These are phyloP conservation scores for Lobosporangium transversale DNA, from an alignment of 192 early-diverging fungal species.

Conservation along the genomic window DNA sequence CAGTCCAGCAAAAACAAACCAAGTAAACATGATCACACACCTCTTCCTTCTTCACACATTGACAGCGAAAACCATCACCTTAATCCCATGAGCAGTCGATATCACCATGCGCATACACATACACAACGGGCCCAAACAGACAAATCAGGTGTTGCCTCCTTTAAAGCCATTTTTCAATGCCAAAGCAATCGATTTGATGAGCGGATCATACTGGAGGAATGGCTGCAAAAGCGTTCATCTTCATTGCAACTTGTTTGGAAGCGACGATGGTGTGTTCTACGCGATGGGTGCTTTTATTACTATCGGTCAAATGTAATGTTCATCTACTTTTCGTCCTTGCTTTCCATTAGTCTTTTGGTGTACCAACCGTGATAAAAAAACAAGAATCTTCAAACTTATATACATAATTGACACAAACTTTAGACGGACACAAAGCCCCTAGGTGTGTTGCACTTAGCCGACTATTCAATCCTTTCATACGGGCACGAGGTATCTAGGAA, in stretches of 20 bases:
- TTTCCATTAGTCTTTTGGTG: neutral
- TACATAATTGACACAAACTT: neutral
- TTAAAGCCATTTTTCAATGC: constrained; percentile 20
- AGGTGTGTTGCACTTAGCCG: constrained; percentile 21
- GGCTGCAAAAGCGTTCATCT: constrained; percentile 34
- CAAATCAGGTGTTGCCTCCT: neutral
- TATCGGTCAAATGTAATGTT: constrained; percentile 34
- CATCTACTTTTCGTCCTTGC: neutral
- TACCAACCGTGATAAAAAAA: neutral
- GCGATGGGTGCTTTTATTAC: constrained; percentile 25
- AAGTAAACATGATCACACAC: constrained; percentile 3
- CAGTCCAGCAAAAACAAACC: neutral
- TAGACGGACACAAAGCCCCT: constrained; percentile 39
- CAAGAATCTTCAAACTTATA: no score
- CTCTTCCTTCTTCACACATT: neutral
- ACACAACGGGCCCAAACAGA: neutral
- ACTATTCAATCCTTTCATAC: constrained; percentile 18
- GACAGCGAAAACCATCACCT: neutral
- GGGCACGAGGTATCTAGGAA: constrained; percentile 21
- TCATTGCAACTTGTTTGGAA: constrained; percentile 41
- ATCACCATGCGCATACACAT: neutral
- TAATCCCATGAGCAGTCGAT: neutral
- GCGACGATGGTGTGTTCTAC: constrained; percentile 43
- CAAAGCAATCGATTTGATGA: neutral
- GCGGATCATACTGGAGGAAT: constrained; percentile 29